Evolutionary conservation across 2,329 filamentous ascomycete genomes (phyloP), one percentile per base, ranked within the genome.

Genomic region (Exophiala sp.): DNA sequence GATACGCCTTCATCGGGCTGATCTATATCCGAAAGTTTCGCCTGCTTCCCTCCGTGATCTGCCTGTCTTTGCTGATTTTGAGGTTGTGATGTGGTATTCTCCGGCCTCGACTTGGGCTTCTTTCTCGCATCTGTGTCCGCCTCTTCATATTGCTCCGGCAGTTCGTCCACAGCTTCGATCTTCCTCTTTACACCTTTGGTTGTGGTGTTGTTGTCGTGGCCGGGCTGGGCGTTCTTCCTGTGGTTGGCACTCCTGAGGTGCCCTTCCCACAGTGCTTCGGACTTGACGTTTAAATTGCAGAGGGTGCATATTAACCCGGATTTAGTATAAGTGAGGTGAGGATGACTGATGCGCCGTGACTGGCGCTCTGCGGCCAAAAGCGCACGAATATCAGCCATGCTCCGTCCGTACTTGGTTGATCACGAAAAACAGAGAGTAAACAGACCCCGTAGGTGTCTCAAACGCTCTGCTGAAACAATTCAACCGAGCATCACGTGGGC

Each of bases 321-420:
- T 56, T 81, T 76, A 3, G 82, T 81, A 69, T 88, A 88, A 46
- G 76, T 72, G 35, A 83, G 82, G 60, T 83, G 74, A 2, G 83
- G 80, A 60, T 88, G 83, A 44, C 82, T 77, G 61, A 90, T 82
- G 57, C 85, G 80, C 50, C 88, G 82, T 55, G 84, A 79, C 48
- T 82, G 81, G 58, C 87, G 82, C 68, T 91, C 85, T 63, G 83
- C 84, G 60, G 86, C 85, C 50, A 94, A 77, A 42, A 95, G 79
- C 29, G 86, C 80, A 61, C 88, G 84, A 21, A 88, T 83, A 67
- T 94, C 87, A 59, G 86, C 76, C 86, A 93, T 91, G 11, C 9
- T 14, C 29, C 16, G 38, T 19, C 16, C n/a, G 10, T 13, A 19
- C 38, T 41, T 6, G 3, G 38, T 24, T 41, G 29, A 27, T 27